Percentiles rank a stretch among this genome's conserved stretches.
phyloP scores from a whole-genome alignment of 2,329 filamentous ascomycete species.

The Akanthomyces muscarius region DNA sequence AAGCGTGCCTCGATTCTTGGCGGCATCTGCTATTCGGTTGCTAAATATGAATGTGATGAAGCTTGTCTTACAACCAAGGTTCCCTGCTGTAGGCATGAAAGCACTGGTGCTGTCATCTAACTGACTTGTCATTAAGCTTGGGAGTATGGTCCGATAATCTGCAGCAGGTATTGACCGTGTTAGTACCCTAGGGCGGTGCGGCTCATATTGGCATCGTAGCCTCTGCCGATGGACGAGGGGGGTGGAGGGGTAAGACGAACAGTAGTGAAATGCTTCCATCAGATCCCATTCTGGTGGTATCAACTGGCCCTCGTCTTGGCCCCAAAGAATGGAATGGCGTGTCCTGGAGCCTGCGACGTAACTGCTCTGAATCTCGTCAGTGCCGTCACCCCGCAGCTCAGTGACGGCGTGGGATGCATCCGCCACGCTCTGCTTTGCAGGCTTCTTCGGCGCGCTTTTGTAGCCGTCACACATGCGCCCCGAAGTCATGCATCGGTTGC shows the following conservation, averaged over 20 bases:
- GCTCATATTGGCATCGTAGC: not conserved
- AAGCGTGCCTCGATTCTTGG: constrained; percentile 4
- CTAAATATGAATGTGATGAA: constrained; percentile 13
- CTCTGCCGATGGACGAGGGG: not conserved
- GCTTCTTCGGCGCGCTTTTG: not conserved
- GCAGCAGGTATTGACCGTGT: not conserved
- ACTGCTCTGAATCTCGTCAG: not conserved
- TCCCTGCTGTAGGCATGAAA: constrained; percentile 3
- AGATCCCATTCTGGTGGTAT: constrained; percentile 11
- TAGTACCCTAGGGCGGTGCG: not conserved
- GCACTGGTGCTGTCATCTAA: not conserved
- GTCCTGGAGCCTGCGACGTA: not conserved
- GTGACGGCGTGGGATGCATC: not conserved
- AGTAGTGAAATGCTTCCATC: constrained; percentile 8
- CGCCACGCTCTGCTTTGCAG: not conserved
- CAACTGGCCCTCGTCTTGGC: not conserved
- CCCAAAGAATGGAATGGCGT: not conserved
- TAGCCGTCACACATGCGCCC: constrained; percentile 14
- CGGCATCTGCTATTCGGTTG: constrained; percentile 14
- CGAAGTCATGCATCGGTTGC: constrained; percentile 13
- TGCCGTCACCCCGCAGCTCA: not conserved
- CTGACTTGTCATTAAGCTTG: constrained; percentile 1
- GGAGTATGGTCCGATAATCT: constrained; percentile 10
- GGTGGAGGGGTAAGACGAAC: not conserved
- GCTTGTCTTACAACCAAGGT: constrained; percentile 12